A percentile compares a stretch with the other conserved stretches of the same genome.
These are phyloP conservation scores for Scheffersomyces parashehatae DNA, from an alignment of 1,139 yeast species.

Conservation along the genomic window DNA sequence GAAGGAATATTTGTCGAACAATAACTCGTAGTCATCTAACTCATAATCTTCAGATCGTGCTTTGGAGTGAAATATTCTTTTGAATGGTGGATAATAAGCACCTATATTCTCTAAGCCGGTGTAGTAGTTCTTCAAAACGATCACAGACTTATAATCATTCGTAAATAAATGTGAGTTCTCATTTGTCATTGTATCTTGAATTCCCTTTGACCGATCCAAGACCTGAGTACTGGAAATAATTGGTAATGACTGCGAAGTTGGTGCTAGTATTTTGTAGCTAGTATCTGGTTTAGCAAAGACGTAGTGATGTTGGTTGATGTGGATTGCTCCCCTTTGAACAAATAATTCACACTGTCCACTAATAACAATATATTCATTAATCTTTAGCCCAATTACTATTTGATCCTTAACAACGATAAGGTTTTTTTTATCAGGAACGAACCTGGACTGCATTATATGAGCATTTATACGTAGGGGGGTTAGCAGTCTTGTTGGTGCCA, in stretches of 20 bases:
- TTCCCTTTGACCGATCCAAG: conserved; percentile 12
- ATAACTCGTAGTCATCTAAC: conserved; percentile 6
- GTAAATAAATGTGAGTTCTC: conserved; percentile 36
- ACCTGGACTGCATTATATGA: conserved; percentile 20
- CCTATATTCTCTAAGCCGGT: conserved; percentile 54
- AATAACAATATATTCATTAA: conserved; percentile 50
- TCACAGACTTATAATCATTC: conserved; percentile 43
- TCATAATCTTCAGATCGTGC: conserved; percentile 12
- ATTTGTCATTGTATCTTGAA: conserved; percentile 20
- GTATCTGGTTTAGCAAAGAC: conserved; percentile 30
- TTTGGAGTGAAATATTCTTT: conserved; percentile 33
- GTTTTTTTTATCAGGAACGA: conserved; percentile 38
- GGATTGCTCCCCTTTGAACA: conserved; percentile 58
- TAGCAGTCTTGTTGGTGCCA: not conserved
- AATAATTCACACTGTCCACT: conserved; percentile 59
- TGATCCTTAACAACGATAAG: conserved; percentile 28
- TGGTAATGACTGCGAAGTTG: conserved; percentile 57
- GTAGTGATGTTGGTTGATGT: conserved; percentile 55
- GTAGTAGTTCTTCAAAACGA: conserved; percentile 34
- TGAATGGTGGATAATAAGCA: conserved; percentile 49
- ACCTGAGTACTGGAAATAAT: conserved; percentile 44
- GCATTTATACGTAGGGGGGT: too few relatives aligned
- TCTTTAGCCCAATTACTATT: conserved; percentile 43
- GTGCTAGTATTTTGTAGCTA: conserved; percentile 42
- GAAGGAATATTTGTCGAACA: conserved; percentile 30